These are phyloP conservation scores for Rosa persica DNA, from an alignment of 306 rosid species.

Conservation along the genomic window DNA sequence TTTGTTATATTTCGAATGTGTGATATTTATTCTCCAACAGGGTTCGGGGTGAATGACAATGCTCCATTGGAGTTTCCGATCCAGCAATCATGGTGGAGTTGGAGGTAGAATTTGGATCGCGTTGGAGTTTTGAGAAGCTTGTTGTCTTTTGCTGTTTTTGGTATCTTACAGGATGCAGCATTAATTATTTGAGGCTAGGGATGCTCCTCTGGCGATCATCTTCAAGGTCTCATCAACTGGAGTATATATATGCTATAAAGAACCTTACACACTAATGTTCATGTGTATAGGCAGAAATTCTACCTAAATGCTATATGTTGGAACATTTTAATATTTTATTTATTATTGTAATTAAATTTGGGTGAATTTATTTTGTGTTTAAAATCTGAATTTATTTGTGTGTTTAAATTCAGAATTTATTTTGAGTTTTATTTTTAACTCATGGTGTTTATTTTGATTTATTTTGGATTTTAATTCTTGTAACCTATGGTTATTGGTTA, in stretches of 20 bases:
- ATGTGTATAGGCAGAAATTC: neutral
- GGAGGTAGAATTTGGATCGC: neutral
- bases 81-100: neutral
- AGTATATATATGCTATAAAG: neutral
- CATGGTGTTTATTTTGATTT: no score
- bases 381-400: no score
- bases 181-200: neutral
- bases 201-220: neutral
- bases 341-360: no score
- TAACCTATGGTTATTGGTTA: no score
- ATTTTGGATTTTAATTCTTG: no score
- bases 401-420: no score
- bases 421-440: no score
- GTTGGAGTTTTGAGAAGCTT: neutral
- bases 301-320: neutral
- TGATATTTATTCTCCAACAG: no score
- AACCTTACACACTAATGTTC: neutral
- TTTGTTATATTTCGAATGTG: no score
- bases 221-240: neutral
- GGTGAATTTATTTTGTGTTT: no score
- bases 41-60: neutral
- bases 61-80: neutral
- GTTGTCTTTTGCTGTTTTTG: neutral
- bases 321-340: no score
- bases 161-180: neutral